Evolutionary conservation across 2,329 filamentous ascomycete genomes (phyloP).

Genomic region (Ophiognomonia clavigignenti-juglandacearum): DNA sequence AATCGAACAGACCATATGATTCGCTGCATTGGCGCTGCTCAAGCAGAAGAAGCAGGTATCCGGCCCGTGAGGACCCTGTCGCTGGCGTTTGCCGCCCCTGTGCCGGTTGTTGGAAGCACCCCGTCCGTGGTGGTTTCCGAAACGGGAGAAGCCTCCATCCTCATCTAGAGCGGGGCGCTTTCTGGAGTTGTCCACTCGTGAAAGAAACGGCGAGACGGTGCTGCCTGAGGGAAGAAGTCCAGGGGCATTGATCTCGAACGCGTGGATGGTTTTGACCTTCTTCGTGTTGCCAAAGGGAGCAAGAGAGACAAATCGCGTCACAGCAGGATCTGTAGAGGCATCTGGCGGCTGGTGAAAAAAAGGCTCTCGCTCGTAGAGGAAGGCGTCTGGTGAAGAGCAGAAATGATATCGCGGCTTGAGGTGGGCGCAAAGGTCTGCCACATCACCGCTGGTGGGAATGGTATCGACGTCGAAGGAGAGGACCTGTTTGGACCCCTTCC

Average conservation of each 20-base stretch:
- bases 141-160: conserved; percentile 48
- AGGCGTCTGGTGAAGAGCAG: conserved; percentile 57
- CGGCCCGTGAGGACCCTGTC: conserved; percentile 60
- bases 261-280: conserved; percentile 80
- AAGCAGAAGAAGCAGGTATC: conserved; percentile 93
- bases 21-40: conserved; percentile 76
- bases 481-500: conserved; percentile 59
- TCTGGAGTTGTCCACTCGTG: conserved; percentile 32
- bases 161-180: conserved; percentile 50
- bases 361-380: conserved; percentile 87
- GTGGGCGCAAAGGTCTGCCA: conserved; percentile 72
- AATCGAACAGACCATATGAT: conserved; percentile 86
- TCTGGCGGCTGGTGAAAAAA: conserved; percentile 64
- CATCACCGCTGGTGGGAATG: conserved; percentile 54
- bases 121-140: conserved; percentile 40
- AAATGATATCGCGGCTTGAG: conserved; percentile 94
- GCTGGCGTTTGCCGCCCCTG: conserved; percentile 39
- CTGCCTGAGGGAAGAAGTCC: conserved; percentile 62
- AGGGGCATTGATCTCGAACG: conserved; percentile 62
- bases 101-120: conserved; percentile 30
- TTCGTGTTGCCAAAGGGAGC: conserved; percentile 69
- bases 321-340: conserved; percentile 33
- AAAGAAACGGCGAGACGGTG: conserved; percentile 69
- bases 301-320: conserved; percentile 89
- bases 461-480: conserved; percentile 48